phyloP scores from a whole-genome alignment of 768 basidiomycete species.

The Phylloporus sp. region DNA sequence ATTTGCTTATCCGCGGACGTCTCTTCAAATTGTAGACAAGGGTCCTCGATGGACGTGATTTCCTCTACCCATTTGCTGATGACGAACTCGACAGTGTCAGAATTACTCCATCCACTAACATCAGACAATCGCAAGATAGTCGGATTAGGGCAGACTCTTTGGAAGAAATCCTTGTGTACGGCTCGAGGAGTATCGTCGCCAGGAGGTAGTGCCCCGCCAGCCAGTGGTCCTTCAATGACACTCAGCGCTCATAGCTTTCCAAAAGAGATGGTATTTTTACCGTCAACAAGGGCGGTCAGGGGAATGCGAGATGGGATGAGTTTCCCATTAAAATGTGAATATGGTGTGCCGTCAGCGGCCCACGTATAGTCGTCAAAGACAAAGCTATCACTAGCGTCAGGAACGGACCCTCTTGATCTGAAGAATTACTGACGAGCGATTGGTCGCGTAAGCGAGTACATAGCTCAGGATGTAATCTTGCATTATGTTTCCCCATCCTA shows the following conservation, averaged over 20 bases:
- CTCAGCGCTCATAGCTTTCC: not conserved
- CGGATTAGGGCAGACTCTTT: conserved; percentile 34
- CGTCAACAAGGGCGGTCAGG: conserved; percentile 32
- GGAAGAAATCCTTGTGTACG: conserved; percentile 34
- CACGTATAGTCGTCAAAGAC: conserved; percentile 42
- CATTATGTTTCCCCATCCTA: conserved; percentile 37
- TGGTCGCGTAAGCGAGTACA: conserved; percentile 30
- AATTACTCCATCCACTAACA: conserved; percentile 17
- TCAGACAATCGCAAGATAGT: conserved; percentile 29
- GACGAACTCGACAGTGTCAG: conserved; percentile 26
- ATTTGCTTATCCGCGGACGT: conserved; percentile 14
- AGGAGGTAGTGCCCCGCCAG: conserved; percentile 32
- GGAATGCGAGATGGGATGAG: conserved; percentile 37
- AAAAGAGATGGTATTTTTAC: conserved; percentile 12
- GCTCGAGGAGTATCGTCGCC: conserved; percentile 29
- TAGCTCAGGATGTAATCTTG: conserved; percentile 34
- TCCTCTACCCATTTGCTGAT: conserved; percentile 34
- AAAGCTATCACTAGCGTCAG: conserved; percentile 22
- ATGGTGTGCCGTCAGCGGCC: conserved; percentile 30
- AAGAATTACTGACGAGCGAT: conserved; percentile 30
- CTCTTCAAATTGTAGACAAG: conserved; percentile 35
- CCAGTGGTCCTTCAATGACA: conserved; percentile 32
- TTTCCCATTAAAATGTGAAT: conserved; percentile 31
- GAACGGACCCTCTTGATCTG: not conserved
- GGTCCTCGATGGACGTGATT: conserved; percentile 31